phyloP scores from a whole-genome alignment of 768 basidiomycete species.

The Panaeolus papilionaceus region DNA sequence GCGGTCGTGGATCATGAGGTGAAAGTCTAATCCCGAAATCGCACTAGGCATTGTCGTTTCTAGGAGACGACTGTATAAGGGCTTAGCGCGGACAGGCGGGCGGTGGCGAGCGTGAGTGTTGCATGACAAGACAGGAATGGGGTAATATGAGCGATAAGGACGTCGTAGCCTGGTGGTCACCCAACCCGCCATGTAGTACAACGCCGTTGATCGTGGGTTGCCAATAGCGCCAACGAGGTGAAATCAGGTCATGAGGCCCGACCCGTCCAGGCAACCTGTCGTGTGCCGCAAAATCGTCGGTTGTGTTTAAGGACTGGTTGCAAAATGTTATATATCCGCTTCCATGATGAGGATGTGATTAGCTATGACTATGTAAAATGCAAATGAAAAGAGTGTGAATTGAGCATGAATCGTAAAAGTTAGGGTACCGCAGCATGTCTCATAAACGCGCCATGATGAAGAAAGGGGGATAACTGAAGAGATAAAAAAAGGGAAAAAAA shows the following conservation, averaged over 20 bases:
- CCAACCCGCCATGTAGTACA: not conserved
- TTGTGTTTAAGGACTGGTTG: not conserved
- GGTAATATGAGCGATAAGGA: not conserved
- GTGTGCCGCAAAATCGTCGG: not conserved
- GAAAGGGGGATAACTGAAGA: not conserved
- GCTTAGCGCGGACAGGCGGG: not conserved
- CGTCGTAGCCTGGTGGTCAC: not conserved
- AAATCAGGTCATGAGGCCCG: not conserved
- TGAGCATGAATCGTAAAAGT: not conserved
- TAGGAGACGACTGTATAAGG: slow-evolving; percentile 6
- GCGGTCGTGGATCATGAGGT: not conserved
- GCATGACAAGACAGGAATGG: no score
- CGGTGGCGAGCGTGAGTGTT: no score
- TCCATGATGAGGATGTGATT: slow-evolving; percentile 4
- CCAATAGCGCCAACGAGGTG: not conserved
- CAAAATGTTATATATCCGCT: slow-evolving; percentile 8
- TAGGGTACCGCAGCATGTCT: not conserved
- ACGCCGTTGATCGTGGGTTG: slow-evolving; percentile 1
- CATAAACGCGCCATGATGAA: not conserved
- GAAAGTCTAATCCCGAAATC: not conserved
- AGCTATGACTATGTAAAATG: not conserved
- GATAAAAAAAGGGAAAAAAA: not conserved
- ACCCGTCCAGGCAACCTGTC: not conserved
- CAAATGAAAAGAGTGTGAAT: slow-evolving; percentile 5
- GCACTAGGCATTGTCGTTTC: not conserved